Percentiles rank a stretch among this genome's conserved stretches.
Conservation (phyloP, 495 filamentous ascomycete genomes). For the Rusavskia elegans region DNA sequence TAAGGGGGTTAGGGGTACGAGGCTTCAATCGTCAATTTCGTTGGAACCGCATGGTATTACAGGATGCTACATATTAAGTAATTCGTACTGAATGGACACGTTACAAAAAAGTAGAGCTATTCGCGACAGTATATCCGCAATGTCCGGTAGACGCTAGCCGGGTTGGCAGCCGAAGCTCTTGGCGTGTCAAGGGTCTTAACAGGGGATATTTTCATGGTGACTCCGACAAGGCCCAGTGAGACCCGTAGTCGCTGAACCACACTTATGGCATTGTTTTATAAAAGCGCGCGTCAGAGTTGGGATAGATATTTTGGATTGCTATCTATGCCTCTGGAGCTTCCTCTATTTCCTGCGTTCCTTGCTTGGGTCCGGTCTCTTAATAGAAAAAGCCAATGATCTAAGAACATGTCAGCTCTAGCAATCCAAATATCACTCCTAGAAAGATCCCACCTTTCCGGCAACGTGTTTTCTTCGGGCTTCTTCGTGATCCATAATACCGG, state of each 20-base stretch:
- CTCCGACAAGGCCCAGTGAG: too few relatives aligned
- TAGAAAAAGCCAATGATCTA: slow-evolving; percentile 82
- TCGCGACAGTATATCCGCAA: neutral
- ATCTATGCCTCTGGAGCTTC: too few relatives aligned
- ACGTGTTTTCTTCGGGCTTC: slow-evolving; percentile 97
- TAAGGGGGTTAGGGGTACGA: neutral
- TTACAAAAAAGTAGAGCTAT: neutral
- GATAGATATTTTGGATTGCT: too few relatives aligned
- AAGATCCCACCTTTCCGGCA: slow-evolving; percentile 47
- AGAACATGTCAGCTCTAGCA: slow-evolving; percentile 93
- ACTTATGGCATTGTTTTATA: neutral
- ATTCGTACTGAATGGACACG: neutral
- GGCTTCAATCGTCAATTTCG: neutral
- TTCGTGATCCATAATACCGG: slow-evolving; percentile 99
- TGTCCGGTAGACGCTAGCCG: neutral
- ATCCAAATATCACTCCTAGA: slow-evolving; percentile 61
- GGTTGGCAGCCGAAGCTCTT: too few relatives aligned
- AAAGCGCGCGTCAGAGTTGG: too few relatives aligned
- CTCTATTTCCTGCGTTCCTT: too few relatives aligned
- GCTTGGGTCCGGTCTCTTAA: neutral
- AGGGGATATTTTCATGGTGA: too few relatives aligned
- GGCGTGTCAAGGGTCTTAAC: too few relatives aligned
- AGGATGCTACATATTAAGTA: neutral
- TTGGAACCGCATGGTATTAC: too few relatives aligned
- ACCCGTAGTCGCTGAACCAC: neutral